Conservation (phyloP, 306 rosid genomes). For the Begonia masoniana region DNA sequence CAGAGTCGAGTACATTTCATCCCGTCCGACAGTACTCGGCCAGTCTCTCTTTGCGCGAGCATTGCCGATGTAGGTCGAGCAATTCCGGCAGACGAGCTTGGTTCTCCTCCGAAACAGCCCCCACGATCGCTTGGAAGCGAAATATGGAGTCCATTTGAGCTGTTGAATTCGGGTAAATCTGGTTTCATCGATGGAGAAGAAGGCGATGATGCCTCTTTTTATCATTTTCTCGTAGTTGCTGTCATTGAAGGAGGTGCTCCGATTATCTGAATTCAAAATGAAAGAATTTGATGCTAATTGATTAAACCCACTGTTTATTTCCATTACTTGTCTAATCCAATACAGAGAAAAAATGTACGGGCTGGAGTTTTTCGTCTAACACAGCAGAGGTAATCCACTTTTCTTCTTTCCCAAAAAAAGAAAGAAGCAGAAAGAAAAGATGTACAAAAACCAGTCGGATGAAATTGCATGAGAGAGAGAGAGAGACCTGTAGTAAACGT, state of each 20-base stretch:
- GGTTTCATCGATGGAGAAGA: slow-evolving; percentile 24
- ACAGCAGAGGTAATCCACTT: no score
- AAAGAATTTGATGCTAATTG: no score
- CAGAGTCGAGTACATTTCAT: not conserved
- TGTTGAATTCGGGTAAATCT: slow-evolving; percentile 14
- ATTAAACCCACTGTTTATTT: no score
- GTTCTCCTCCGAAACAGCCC: slow-evolving; percentile 14
- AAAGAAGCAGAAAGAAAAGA: no score
- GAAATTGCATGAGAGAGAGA: no score
- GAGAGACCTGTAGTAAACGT: no score
- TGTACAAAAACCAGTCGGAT: no score
- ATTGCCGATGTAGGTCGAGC: slow-evolving; percentile 15
- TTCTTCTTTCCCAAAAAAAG: no score
- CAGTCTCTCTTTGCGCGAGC: slow-evolving; percentile 2
- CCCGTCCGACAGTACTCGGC: not conserved
- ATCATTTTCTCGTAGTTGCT: slow-evolving; percentile 12
- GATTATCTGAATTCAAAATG: slow-evolving; percentile 14
- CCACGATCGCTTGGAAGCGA: slow-evolving; percentile 16
- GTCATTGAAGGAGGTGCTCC: slow-evolving; percentile 10
- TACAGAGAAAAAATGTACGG: no score
- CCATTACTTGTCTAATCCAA: no score
- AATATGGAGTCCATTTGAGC: slow-evolving; percentile 14
- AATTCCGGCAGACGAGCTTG: slow-evolving; percentile 23
- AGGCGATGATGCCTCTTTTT: slow-evolving; percentile 16
- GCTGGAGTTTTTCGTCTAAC: no score